Evolutionary conservation across 164 flowering plant species (phyloP), one percentile per base, ranked within the genome.

Genomic region (Stephania cephalantha): DNA sequence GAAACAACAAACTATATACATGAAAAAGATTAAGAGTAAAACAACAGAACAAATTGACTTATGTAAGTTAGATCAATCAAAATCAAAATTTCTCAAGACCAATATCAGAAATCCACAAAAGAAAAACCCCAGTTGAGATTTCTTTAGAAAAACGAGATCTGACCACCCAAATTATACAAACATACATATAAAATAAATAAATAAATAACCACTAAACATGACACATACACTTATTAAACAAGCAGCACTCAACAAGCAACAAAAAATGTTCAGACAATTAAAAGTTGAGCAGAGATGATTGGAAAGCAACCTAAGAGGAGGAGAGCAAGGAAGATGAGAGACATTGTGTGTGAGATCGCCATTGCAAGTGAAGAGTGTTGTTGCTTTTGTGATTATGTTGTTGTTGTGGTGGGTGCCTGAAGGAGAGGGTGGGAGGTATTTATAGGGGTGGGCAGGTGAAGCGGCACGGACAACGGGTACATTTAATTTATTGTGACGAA

Each of bases 281-380:
- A 5, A 50, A 5, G 1, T 17, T 68, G 13, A 35, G 44, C 18
- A 75, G 52, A 3, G 3, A 15, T 18, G 22, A 20, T 25, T 8
- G 30, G 9, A 55, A 30, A 42, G 13, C 63, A 29, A 22, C 8
- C 11, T 1, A 17, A 45, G 58, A 70, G 18, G 31, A 30, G 18
- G 17, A 68, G 31, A 20, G 30, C 12, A 15, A 58, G 11, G 68
- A 77, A 86, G 88, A 89, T 82, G 88, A 78, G 25, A 58, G 9
- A 55, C 2, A 75, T 69, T 76, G 77, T 48, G 69, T 68, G 79
- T 79, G 84, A 79, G 81, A 78, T 84, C 29, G 74, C 68, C 70
- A 64, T 44, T 10, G 61, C 44, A 35, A 48, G 29, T 52, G 67
- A 74, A 61, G 68, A 71, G 1, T 9, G 55, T 7, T 9, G 10